These are phyloP conservation scores for Dactylonectria macrodidyma DNA, from an alignment of 2,329 filamentous ascomycete species.

Conservation along the genomic window DNA sequence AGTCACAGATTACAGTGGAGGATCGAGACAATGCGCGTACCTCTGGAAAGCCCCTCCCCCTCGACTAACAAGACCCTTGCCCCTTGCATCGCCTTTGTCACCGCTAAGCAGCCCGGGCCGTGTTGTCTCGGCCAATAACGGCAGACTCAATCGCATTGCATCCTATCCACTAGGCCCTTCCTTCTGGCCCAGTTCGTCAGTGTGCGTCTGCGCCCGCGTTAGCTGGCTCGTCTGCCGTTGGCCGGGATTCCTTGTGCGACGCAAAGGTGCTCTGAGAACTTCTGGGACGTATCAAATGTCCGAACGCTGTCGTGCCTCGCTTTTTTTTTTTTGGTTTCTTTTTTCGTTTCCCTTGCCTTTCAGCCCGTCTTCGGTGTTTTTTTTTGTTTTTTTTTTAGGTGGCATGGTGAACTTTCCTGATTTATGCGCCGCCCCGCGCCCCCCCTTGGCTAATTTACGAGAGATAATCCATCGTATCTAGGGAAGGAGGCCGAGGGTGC, in stretches of 20 bases:
- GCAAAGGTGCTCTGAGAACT: too few relatives aligned
- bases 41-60: neutral
- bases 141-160: slow-evolving; percentile 17
- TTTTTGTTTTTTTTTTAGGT: neutral
- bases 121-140: slow-evolving; percentile 35
- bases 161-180: slow-evolving; percentile 24
- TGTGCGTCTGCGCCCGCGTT: slow-evolving; percentile 14
- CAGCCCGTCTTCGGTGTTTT: neutral
- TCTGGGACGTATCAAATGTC: too few relatives aligned
- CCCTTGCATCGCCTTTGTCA: slow-evolving; percentile 38
- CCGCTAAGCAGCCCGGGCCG: slow-evolving; percentile 24
- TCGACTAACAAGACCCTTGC: slow-evolving; percentile 27
- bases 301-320: too few relatives aligned
- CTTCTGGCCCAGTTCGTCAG: slow-evolving; percentile 19
- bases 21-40: slow-evolving; percentile 4
- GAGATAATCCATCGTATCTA: neutral
- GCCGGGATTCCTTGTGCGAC: neutral
- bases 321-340: neutral
- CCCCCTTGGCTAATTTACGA: neutral
- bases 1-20: slow-evolving; percentile 16
- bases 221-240: neutral
- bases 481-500: too few relatives aligned
- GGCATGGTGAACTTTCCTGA: neutral
- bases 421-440: neutral
- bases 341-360: neutral